Evolutionary conservation across 78 protist genomes (phyloP).

Genomic region (Speleostelium caveatum): DNA sequence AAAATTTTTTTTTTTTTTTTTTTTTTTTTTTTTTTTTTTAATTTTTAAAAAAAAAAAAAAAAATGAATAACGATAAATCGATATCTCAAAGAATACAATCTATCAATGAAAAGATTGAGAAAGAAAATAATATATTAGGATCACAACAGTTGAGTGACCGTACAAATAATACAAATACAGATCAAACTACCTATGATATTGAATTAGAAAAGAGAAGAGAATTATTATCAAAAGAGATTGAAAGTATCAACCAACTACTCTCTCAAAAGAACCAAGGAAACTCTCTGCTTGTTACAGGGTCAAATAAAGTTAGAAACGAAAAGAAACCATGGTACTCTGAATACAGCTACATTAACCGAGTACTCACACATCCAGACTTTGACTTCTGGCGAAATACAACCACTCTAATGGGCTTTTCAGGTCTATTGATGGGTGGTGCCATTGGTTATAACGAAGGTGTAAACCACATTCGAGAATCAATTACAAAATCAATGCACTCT

Average conservation of each 20-base stretch:
- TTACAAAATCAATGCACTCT: constrained; percentile 11
- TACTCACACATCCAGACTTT: constrained; percentile 38
- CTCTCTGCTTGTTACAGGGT: background rate
- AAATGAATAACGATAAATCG: background rate
- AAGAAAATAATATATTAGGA: background rate
- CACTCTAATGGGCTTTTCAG: constrained; percentile 21
- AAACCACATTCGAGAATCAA: constrained; percentile 9
- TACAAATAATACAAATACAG: background rate
- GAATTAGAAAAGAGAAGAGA: constrained; percentile 30
- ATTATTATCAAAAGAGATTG: constrained; percentile 37
- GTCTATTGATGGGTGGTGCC: constrained; percentile 58
- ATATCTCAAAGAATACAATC: background rate
- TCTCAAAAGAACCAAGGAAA: background rate
- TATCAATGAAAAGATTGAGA: background rate
- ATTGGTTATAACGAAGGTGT: constrained; percentile 44
- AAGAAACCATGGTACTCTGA: constrained; percentile 7
- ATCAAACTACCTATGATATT: background rate
- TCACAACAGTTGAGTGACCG: background rate
- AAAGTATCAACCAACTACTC: background rate
- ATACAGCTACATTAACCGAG: background rate
- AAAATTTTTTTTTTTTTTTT: no score
- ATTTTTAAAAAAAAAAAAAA: no score
- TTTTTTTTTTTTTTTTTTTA: no score
- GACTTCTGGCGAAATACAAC: constrained; percentile 6
- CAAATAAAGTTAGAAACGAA: background rate